Evolutionary conservation across 768 basidiomycete genomes (phyloP).

Genomic region (Lactarius trivialis): DNA sequence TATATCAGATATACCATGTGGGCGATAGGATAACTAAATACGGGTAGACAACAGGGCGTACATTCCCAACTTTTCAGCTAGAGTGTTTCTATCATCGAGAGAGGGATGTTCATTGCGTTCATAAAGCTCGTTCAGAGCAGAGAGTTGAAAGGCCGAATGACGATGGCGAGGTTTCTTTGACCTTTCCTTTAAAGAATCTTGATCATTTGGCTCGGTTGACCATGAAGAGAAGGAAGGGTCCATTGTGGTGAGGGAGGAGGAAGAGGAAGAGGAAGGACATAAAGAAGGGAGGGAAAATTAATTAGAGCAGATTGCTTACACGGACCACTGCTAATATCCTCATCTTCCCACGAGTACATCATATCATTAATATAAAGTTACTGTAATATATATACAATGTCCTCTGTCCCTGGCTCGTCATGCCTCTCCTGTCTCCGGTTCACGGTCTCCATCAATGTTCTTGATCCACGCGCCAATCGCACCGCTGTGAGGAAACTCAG

Average conservation of each 20-base stretch:
- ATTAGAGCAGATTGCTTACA: conserved; percentile 23
- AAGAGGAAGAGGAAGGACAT: conserved; percentile 14
- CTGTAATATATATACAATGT: neutral
- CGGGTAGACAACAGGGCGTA: conserved; percentile 35
- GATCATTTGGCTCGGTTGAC: conserved; percentile 15
- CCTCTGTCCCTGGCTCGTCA: neutral
- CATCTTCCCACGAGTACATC: conserved; percentile 22
- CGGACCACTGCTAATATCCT: conserved; percentile 20
- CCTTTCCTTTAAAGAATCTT: conserved; percentile 34
- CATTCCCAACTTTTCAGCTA: conserved; percentile 74
- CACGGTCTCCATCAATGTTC: conserved; percentile 61
- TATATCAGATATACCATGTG: conserved; percentile 28
- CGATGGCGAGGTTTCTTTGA: conserved; percentile 76
- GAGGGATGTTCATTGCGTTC: conserved; percentile 71
- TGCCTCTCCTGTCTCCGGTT: conserved; percentile 17
- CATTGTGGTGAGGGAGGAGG: conserved; percentile 25
- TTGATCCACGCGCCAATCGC: conserved; percentile 97
- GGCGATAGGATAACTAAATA: conserved; percentile 7
- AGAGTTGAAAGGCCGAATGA: conserved; percentile 64
- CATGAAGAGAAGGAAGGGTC: conserved; percentile 27
- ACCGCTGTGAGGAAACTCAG: conserved; percentile 46
- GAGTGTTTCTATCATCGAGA: conserved; percentile 55
- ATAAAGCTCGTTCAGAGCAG: conserved; percentile 72
- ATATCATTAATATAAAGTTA: conserved; percentile 9
- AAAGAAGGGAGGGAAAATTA: conserved; percentile 23